Evolutionary conservation across 192 early-diverging fungal species (phyloP).

Genomic region (Coemansia sp.): DNA sequence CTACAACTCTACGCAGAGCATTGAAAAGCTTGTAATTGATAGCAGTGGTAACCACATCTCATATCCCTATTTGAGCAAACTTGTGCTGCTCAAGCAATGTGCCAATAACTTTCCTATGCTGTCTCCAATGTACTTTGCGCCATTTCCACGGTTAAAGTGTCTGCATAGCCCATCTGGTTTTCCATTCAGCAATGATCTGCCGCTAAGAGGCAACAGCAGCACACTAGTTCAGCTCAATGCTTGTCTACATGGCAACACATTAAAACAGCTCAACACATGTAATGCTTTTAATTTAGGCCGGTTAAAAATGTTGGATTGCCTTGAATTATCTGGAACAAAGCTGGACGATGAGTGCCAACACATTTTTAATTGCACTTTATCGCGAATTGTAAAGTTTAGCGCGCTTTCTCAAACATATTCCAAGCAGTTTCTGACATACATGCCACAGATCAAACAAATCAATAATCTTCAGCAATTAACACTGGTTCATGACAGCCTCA

Average conservation of each 20-base stretch:
- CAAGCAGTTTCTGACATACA: neutral
- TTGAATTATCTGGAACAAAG: neutral
- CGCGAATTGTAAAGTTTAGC: constrained; percentile 2
- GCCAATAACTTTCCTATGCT: neutral
- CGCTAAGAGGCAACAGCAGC: constrained; percentile 8
- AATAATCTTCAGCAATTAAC: constrained; percentile 2
- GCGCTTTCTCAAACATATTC: neutral
- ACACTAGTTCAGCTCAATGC: neutral
- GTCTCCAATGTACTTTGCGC: neutral
- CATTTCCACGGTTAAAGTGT: neutral
- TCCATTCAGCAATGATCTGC: constrained; percentile 8
- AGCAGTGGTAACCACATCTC: neutral
- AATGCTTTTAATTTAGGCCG: neutral
- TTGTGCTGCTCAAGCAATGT: neutral
- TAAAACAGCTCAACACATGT: neutral
- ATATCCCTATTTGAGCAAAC: neutral
- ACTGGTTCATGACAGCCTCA: neutral
- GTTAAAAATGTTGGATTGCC: neutral
- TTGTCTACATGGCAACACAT: neutral
- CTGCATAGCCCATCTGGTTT: neutral
- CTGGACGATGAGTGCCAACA: neutral
- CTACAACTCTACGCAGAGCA: neutral
- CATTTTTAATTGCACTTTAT: neutral
- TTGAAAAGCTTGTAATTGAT: neutral
- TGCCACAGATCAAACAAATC: neutral